These are phyloP conservation scores for Rhododendron williamsianum DNA, from an alignment of 148 eudicot species.

Conservation along the genomic window DNA sequence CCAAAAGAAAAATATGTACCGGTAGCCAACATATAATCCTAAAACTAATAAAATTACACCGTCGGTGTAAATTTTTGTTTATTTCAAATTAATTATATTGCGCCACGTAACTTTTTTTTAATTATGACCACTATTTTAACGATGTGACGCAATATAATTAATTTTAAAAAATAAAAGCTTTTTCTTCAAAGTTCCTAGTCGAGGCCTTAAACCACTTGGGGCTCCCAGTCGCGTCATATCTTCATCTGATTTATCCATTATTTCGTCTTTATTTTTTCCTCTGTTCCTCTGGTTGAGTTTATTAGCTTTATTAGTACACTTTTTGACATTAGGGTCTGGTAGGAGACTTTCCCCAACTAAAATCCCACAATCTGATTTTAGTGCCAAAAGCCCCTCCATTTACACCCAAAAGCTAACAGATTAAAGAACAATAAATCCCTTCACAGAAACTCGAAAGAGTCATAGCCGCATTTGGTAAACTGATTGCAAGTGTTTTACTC, in stretches of 20 bases:
- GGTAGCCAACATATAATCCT: neutral
- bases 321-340: constrained; percentile 28
- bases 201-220: neutral
- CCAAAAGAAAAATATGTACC: neutral
- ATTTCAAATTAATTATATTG: no score
- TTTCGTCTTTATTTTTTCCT: neutral
- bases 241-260: constrained; percentile 1
- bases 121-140: no score
- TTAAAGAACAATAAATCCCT: constrained; percentile 16
- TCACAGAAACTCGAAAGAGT: constrained; percentile 34
- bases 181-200: neutral
- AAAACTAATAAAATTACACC: no score
- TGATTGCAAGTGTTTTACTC: neutral
- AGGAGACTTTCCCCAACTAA: constrained; percentile 29
- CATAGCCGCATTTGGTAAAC: constrained; percentile 21
- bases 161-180: no score
- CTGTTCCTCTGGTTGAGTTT: neutral
- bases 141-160: no score
- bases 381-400: constrained; percentile 45
- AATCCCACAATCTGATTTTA: constrained; percentile 24
- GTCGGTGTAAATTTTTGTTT: no score
- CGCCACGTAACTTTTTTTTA: rapidly evolving
- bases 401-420: constrained; percentile 32
- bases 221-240: neutral
- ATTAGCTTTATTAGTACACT: constrained; percentile 18